These are phyloP conservation scores for Penicillium sp. DNA, from an alignment of 2,329 filamentous ascomycete species.

Conservation along the genomic window DNA sequence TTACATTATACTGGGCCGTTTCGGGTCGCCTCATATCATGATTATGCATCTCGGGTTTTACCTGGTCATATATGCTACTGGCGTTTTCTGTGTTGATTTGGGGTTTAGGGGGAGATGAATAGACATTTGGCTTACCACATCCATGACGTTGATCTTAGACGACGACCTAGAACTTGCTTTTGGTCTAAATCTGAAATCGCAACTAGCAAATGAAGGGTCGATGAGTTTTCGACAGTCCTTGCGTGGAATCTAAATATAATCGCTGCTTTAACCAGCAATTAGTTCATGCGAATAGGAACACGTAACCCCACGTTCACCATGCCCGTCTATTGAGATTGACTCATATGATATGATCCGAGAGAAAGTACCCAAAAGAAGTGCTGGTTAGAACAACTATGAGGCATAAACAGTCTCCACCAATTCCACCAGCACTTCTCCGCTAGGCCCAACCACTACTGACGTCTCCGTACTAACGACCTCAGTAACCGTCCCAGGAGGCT, in stretches of 20 bases:
- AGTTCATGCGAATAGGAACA: too few species aligned
- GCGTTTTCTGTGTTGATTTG: neutral
- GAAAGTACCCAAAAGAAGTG: too few species aligned
- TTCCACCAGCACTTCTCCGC: neutral
- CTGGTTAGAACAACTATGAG: neutral
- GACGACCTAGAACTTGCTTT: neutral
- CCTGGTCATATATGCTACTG: neutral
- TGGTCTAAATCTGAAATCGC: neutral
- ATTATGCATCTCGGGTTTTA: slow-evolving; percentile 4
- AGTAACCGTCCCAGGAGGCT: neutral
- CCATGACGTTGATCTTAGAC: neutral
- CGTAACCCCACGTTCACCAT: too few species aligned
- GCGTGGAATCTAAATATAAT: too few species aligned
- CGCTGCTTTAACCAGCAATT: too few species aligned
- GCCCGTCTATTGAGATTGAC: too few species aligned
- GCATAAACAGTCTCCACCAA: neutral
- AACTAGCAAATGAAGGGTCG: neutral
- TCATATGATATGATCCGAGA: too few species aligned
- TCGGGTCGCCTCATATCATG: neutral
- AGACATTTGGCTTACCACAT: neutral
- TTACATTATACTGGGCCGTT: neutral
- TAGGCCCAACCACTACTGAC: neutral
- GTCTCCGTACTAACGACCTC: neutral
- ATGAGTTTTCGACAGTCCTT: neutral
- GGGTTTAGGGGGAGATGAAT: neutral